Conservation (phyloP, 108 stramenopile species). For the Cyclotella baltica region DNA sequence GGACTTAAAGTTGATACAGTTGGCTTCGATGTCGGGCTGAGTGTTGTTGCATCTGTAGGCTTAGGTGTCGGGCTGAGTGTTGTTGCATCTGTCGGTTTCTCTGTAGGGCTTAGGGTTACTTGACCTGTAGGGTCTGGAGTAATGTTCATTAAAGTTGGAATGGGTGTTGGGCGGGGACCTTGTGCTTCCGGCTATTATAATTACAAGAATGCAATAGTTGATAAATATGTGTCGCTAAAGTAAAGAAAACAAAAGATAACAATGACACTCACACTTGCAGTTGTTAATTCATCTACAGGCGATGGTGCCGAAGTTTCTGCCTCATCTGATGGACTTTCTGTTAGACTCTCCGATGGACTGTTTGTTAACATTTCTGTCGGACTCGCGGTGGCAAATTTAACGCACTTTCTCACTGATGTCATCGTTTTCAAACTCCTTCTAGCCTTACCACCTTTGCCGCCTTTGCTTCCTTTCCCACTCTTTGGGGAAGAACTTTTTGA, state of each 20-base stretch:
- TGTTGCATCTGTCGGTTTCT: neutral
- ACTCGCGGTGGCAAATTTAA: neutral
- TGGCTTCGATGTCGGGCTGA: neutral
- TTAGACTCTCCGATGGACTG: neutral
- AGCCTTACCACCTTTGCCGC: neutral
- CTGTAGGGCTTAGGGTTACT: neutral
- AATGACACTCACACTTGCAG: constrained; percentile 7
- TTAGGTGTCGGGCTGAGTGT: neutral
- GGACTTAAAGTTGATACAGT: neutral
- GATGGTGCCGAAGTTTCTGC: no score
- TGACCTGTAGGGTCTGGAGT: constrained; percentile 3
- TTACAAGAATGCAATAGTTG: neutral
- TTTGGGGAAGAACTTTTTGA: constrained; percentile 4
- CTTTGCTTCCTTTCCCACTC: constrained; percentile 10
- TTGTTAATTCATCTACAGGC: no score
- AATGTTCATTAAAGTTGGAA: constrained; percentile 14
- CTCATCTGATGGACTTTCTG: neutral
- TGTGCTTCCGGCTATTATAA: neutral
- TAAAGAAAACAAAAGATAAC: neutral
- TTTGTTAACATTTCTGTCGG: no score
- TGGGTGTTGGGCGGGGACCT: constrained; percentile 8
- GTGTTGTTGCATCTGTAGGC: neutral
- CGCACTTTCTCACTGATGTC: neutral
- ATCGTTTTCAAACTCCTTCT: neutral
- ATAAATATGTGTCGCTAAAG: neutral